phyloP scores from a whole-genome alignment of 805 yeast species.

The Hanseniaspora clermontiae region DNA sequence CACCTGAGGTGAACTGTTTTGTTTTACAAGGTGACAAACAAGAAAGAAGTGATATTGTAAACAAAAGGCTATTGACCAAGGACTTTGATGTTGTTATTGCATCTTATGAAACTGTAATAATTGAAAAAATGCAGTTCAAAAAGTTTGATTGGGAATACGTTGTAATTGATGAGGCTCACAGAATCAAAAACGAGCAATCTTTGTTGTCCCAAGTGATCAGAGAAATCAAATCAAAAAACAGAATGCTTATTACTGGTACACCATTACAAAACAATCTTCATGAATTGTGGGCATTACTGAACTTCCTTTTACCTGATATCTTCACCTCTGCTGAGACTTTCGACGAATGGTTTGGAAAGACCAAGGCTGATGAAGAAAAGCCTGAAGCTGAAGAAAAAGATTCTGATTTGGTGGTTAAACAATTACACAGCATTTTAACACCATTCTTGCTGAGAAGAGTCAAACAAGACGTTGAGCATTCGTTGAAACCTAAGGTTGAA shows the following conservation, averaged over 20 bases:
- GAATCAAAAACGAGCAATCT: conserved; percentile 68
- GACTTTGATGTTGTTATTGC: conserved; percentile 62
- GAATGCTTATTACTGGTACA: conserved; percentile 68
- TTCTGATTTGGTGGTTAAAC: conserved; percentile 47
- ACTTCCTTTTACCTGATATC: conserved; percentile 66
- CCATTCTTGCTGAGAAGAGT: conserved; percentile 68
- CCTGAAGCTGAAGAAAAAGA: conserved; percentile 31
- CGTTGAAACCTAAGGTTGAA: conserved; percentile 63
- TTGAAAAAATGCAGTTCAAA: conserved; percentile 53
- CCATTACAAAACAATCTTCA: conserved; percentile 70
- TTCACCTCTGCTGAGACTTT: conserved; percentile 61
- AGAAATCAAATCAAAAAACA: conserved; percentile 54
- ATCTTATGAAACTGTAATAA: conserved; percentile 65
- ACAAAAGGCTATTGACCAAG: conserved; percentile 39
- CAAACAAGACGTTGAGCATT: conserved; percentile 70
- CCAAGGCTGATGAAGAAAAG: conserved; percentile 25
- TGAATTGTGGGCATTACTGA: conserved; percentile 70
- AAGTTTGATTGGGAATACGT: conserved; percentile 69
- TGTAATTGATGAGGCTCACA: conserved; percentile 67
- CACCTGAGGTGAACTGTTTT: conserved; percentile 62
- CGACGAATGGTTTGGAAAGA: conserved; percentile 54
- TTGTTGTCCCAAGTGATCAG: conserved; percentile 61
- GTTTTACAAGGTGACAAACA: conserved; percentile 67
- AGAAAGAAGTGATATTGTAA: conserved; percentile 44
- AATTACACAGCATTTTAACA: conserved; percentile 60